Evolutionary conservation across 257 asterid species (phyloP), one percentile per base, ranked within the genome.

Genomic region (Solanum sejunctum): DNA sequence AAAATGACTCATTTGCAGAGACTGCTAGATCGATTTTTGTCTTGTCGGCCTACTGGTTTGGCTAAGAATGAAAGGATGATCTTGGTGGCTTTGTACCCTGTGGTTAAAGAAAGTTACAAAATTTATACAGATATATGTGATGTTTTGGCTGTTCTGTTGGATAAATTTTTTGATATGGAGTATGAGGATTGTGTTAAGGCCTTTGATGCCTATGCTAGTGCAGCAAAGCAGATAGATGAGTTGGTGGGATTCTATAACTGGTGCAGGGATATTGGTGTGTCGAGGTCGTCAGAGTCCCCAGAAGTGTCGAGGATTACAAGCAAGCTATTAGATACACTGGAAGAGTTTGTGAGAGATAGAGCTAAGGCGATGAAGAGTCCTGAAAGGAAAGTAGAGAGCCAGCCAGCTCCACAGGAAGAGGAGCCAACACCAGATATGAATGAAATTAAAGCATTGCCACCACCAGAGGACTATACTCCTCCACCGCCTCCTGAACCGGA

Each of bases 341-440:
- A 90, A 85, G 96, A 92, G 90, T 92, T 92, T 87, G 96, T 92
- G 85, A 88, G 94, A 88, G 96, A 92, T 70, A 88, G 93, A 86
- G 94, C 92, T 7, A 91, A 90, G 81, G 93, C 84, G 3, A 85
- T 28, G 45, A 92, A 91, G 86, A 92, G 94, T 67, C 94, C 96
- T 1, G 94, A 90, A 84, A 87, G 91, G 89, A 91, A 90, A 73
- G 85, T 85, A 5, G 91, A 88, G 86, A 87, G 66, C 15, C 51
- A 58, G 82, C 91, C 92, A 1, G 66, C 88, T 11, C 90, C 90
- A 9, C 85, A 20, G 66, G 89, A 84, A 85, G 93, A 87, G 58
- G 94, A 89, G 88, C 90, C 88, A n/a, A 89, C 64, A 36, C 91
- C 85, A 4, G 91, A 90, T 84, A 86, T 88, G 94, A 90, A 91